Evolutionary conservation across 208 protist genomes (phyloP).

Genomic region (Tritrichomonas foetus): DNA sequence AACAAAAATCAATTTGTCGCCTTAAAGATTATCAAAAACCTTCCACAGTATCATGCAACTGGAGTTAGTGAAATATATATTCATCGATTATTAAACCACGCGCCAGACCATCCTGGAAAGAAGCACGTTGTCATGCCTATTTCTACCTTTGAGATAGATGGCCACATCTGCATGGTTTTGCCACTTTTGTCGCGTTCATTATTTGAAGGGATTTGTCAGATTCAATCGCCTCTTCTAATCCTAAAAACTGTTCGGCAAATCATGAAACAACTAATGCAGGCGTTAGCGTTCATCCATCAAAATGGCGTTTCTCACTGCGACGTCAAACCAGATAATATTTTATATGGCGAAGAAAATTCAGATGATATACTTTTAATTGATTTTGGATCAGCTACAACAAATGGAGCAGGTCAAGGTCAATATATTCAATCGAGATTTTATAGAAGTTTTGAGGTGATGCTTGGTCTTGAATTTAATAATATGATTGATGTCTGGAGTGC

Average conservation of each 20-base stretch:
- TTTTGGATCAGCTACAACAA: slow-evolving; percentile 50
- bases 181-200: background rate
- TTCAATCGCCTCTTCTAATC: background rate
- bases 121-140: background rate
- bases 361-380: slow-evolving; percentile 55
- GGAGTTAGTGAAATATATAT: slow-evolving; percentile 28
- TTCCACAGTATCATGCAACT: background rate
- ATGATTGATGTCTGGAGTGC: slow-evolving; percentile 21
- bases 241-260: slow-evolving; percentile 48
- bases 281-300: slow-evolving; percentile 30
- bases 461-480: background rate
- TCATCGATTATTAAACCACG: background rate
- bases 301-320: slow-evolving; percentile 57
- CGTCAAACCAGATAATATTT: slow-evolving; percentile 51
- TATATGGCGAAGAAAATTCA: background rate
- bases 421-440: slow-evolving; percentile 34
- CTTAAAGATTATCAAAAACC: slow-evolving; percentile 6
- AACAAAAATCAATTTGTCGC: background rate
- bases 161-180: slow-evolving; percentile 21
- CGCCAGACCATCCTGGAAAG: background rate
- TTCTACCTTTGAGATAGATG: background rate
- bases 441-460: background rate
- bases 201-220: slow-evolving; percentile 9
- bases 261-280: slow-evolving; percentile 45
- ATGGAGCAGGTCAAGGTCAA: background rate